Base-by-base conservation (phyloP, 2,329 filamentous ascomycete species). In the Colletotrichum tabaci region DNA sequence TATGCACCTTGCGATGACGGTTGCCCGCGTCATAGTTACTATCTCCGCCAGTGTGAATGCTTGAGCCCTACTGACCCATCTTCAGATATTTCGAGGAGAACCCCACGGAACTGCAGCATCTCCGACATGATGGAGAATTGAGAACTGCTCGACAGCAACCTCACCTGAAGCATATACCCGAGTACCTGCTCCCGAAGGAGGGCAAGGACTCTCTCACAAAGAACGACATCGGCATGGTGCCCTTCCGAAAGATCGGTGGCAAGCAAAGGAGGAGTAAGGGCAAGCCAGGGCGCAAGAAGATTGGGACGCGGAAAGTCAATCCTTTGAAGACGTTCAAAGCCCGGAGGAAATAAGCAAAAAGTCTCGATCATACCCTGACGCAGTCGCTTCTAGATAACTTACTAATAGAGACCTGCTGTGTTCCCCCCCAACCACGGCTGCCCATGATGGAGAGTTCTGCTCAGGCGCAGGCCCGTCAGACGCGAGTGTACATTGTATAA, bases 81-180 rank as follows among this genome's bases (percentile, higher is more conserved):
- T 15, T 38, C 9, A 85, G 84, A 62, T 94, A 98, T 85, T 99
- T 98, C 78, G 96, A 98, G 80, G 96, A 99, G 82, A 98, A 99
- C 80, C 96, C 96, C 0, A 91, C 92, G 42, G 96, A 98, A 79
- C 84, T 98, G 74, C 90, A 91, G 47, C 94, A 98, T 79, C 86
- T 98, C 75, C 90, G 96, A 35, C 96, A 99, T 79, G 96, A 99
- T 79, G 92, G 92, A 47, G 96, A 98, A 80, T 86, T 97, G 67
- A 89, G 95, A 72, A 91, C 95, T 30, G 94, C 95, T 16, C 87
- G 94, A 71, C 91, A 95, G 56, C 95, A 98, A 82, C 89, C 93
- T 9, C 96, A 99, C 85, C 85, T 99, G 74, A 97, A 94, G 83
- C 94, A 98, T 80, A 93, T 99, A 1, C 96, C 96, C 0, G 95